Evolutionary conservation across 2,329 filamentous ascomycete genomes (phyloP).

Genomic region (Diaporthe vaccinii): DNA sequence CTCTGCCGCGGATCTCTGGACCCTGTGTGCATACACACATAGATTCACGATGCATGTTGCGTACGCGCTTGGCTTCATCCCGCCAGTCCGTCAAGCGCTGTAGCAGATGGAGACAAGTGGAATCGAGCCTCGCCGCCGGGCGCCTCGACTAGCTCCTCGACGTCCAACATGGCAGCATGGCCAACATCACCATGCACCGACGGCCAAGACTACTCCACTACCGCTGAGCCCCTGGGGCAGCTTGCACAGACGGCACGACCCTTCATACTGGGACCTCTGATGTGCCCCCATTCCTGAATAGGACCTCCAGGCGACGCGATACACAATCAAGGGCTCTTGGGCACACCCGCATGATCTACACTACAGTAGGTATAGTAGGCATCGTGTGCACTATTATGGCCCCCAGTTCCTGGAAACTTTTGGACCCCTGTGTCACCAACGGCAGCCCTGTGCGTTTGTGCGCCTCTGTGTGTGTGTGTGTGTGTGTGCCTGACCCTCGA

Average conservation of each 20-base stretch:
- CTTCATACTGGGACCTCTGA: background rate
- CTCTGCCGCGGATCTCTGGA: background rate
- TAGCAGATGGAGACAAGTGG: conserved; percentile 21
- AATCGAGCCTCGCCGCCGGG: conserved; percentile 11
- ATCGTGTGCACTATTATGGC: conserved; percentile 18
- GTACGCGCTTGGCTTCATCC: conserved; percentile 1
- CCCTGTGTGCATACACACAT: background rate
- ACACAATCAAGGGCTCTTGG: conserved; percentile 11
- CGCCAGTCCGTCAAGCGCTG: background rate
- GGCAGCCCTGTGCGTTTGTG: conserved; percentile 19
- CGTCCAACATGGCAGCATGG: conserved; percentile 8
- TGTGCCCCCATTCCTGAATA: conserved; percentile 24
- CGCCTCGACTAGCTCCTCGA: conserved; percentile 27
- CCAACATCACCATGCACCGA: conserved; percentile 13
- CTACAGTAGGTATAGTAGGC: background rate
- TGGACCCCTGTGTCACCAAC: conserved; percentile 23
- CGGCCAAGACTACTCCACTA: conserved; percentile 21
- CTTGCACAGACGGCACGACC: conserved; percentile 27
- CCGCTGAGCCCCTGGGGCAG: conserved; percentile 22
- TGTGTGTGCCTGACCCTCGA: conserved; percentile 18
- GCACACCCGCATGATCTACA: conserved; percentile 17
- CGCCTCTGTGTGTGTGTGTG: background rate
- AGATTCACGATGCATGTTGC: background rate
- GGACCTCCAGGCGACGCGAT: conserved; percentile 15
- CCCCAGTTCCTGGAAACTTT: conserved; percentile 22